Evolutionary conservation across 2,329 filamentous ascomycete species (phyloP).

Genomic region (Zasmidium angulare): DNA sequence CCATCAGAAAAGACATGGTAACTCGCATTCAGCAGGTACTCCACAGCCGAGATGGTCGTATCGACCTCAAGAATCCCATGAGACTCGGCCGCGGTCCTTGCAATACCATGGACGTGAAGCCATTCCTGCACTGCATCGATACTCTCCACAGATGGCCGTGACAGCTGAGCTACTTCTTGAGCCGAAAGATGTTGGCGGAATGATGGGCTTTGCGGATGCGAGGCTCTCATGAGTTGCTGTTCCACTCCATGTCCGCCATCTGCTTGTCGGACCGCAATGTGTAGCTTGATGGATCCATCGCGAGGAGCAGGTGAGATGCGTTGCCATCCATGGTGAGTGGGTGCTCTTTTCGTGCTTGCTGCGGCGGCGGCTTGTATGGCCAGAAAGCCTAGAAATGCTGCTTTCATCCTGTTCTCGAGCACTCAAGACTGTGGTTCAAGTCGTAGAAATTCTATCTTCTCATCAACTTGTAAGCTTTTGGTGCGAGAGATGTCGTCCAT

Average conservation of each 20-base stretch:
- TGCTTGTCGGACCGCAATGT: conserved; percentile 22
- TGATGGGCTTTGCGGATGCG: conserved; percentile 13
- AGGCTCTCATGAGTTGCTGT: conserved; percentile 8
- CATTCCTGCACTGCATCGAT: conserved; percentile 12
- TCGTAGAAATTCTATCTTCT: too few relatives aligned
- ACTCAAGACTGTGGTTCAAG: too few relatives aligned
- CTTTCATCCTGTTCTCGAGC: neutral
- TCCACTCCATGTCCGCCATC: conserved; percentile 16
- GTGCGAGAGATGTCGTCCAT: neutral
- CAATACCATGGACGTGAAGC: conserved; percentile 16
- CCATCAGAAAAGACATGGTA: conserved; percentile 24
- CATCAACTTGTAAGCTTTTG: too few relatives aligned
- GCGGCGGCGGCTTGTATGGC: conserved; percentile 3
- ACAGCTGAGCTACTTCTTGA: conserved; percentile 7
- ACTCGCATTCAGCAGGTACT: conserved; percentile 23
- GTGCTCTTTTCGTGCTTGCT: conserved; percentile 13
- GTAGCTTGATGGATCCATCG: conserved; percentile 19
- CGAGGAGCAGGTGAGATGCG: conserved; percentile 17
- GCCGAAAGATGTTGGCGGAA: conserved; percentile 21
- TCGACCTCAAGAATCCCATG: conserved; percentile 23
- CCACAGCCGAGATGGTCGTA: conserved; percentile 19
- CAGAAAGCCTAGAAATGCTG: neutral
- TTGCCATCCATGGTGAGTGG: conserved; percentile 13
- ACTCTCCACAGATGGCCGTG: conserved; percentile 7
- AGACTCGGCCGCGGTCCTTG: conserved; percentile 3